These are phyloP conservation scores for Passalora sequoiae DNA, from an alignment of 2,329 filamentous ascomycete genomes.

Conservation along the genomic window DNA sequence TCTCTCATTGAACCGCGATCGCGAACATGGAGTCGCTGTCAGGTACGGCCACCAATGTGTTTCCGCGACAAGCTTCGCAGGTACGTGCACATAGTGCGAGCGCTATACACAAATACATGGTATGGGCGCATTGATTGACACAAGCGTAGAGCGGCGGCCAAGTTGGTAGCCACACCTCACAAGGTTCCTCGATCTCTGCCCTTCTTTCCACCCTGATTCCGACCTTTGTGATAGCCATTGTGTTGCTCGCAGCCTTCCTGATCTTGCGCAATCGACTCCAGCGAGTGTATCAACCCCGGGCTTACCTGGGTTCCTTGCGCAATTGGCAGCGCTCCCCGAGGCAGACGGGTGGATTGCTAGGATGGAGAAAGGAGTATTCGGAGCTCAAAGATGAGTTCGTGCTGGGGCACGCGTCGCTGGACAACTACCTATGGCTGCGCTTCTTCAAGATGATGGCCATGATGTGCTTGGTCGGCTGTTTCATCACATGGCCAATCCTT, in stretches of 20 bases:
- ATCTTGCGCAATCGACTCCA: slow-evolving; percentile 41
- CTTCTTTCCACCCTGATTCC: slow-evolving; percentile 48
- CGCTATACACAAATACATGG: too few relatives aligned
- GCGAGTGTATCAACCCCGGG: slow-evolving; percentile 36
- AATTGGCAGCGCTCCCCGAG: slow-evolving; percentile 46
- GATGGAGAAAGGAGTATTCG: slow-evolving; percentile 43
- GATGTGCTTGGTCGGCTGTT: slow-evolving; percentile 40
- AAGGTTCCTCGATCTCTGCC: slow-evolving; percentile 43
- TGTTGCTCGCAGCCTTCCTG: slow-evolving; percentile 44
- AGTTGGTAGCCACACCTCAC: slow-evolving; percentile 7
- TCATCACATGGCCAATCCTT: slow-evolving; percentile 44
- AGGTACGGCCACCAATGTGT: not conserved
- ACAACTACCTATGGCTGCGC: slow-evolving; percentile 46
- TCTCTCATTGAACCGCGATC: too few relatives aligned
- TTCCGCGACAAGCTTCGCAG: not conserved
- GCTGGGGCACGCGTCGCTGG: slow-evolving; percentile 42
- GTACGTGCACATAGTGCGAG: too few relatives aligned
- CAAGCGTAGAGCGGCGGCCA: not conserved
- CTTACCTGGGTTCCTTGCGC: slow-evolving; percentile 23
- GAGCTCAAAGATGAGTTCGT: slow-evolving; percentile 37
- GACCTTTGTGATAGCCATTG: slow-evolving; percentile 40
- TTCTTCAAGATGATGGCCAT: slow-evolving; percentile 42
- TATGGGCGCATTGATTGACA: not conserved
- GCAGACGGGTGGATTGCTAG: slow-evolving; percentile 42
- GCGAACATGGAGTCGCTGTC: not conserved